These are phyloP conservation scores for Pichia sp. DNA, from an alignment of 1,139 yeast species.

Conservation along the genomic window DNA sequence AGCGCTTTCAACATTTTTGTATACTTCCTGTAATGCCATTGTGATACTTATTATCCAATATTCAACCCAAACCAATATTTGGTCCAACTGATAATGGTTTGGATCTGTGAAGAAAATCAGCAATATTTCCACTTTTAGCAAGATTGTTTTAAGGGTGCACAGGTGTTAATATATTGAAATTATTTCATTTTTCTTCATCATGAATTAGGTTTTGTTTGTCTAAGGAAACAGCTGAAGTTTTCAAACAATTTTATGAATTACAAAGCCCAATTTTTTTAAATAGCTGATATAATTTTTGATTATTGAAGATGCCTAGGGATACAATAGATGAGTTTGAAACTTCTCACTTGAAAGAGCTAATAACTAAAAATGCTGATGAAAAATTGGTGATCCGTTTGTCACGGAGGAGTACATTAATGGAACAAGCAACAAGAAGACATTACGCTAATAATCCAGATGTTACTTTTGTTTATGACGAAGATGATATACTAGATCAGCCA, in stretches of 20 bases:
- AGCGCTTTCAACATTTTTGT: not conserved
- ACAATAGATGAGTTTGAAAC: not conserved
- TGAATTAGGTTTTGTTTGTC: not conserved
- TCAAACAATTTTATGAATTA: not conserved
- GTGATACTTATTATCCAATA: not conserved
- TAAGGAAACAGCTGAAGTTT: not conserved
- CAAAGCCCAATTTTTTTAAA: not conserved
- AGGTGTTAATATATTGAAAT: not conserved
- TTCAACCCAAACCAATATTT: not conserved
- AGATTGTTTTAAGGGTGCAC: not conserved
- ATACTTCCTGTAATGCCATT: conserved; percentile 1
- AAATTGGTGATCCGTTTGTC: conserved; percentile 10
- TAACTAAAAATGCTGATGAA: not conserved
- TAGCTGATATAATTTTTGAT: not conserved
- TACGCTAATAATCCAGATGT: conserved; percentile 18
- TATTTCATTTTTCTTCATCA: not conserved
- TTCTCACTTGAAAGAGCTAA: not conserved
- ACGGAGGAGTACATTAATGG: conserved; percentile 10
- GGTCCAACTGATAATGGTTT: not conserved
- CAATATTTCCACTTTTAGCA: not conserved
- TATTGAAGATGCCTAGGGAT: not conserved
- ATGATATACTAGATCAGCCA: conserved; percentile 12
- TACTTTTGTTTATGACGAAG: conserved; percentile 13
- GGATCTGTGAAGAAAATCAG: not conserved
- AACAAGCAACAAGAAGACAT: conserved; percentile 17